Evolutionary conservation across 2,329 filamentous ascomycete genomes (phyloP), one percentile per base, ranked within the genome.

Genomic region (Sphaerulina populicola): DNA sequence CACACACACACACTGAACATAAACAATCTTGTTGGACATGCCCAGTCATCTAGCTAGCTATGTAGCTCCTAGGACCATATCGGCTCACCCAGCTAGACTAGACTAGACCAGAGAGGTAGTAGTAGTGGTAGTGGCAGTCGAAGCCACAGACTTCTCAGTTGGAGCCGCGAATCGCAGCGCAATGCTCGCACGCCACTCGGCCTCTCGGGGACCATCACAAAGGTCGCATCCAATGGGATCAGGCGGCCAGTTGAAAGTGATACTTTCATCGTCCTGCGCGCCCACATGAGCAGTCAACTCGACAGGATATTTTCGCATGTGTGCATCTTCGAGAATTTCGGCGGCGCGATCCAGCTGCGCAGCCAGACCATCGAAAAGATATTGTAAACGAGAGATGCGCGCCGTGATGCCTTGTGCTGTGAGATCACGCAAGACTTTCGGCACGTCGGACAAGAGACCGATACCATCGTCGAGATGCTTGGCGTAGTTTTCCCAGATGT

Each of bases 401-500:
- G 30, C 46, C 12, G 46, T 39, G 15, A 43, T 49, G n/a, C 46
- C 46, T 35, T 49, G 39, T 2, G 39, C 39, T 11, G 46, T 21
- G 14, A 49, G n/a, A 14, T 36, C 46, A 23, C 7, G 36, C 37
- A 35, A 35, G 27, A 49, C 8, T 29, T 43, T 43, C 4, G 39
- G 38, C 21, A 49, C 12, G 31, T 49, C 23, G 9, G 12, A 30
- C 1, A 49, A 23, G 12, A 42, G 18, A 15, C 30, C 36, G 1
- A 49, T 39, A 27, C 30, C 39, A 14, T 49, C 46, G 31, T 21
- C 38, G 14, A 49, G 15, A 23, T 49, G 46, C 23, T 35, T 43
- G 30, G 46, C 46, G 21, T 49, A 49, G 21, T 49, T 33, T 7
- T 31, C 30, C 46, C 46, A 49, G 39, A 43, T 43, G 2, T 15